Evolutionary conservation across 169 alveolate species (phyloP).

Genomic region (Amoebophrya sp.): DNA sequence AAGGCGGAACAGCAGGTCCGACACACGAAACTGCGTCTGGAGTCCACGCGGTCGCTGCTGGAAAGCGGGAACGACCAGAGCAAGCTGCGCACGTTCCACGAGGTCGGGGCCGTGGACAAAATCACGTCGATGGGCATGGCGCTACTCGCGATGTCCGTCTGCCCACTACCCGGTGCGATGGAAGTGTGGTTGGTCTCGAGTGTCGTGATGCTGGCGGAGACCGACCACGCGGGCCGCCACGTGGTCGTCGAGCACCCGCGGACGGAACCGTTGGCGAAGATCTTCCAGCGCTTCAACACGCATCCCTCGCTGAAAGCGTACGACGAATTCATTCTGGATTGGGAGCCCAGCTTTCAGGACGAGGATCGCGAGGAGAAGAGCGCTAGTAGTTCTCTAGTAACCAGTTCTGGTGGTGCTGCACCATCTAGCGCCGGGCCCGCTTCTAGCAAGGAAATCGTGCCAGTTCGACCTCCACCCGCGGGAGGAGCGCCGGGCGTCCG

Average conservation of each 20-base stretch:
- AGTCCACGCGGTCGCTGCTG: not conserved
- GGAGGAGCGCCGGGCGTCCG: no score
- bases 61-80: not conserved
- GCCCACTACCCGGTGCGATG: slow-evolving; percentile 9
- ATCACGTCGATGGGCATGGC: not conserved
- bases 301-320: not conserved
- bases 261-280: not conserved
- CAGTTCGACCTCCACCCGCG: no score
- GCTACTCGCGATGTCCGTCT: not conserved
- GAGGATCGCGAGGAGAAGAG: not conserved
- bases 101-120: slow-evolving; percentile 24
- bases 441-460: no score
- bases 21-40: not conserved
- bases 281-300: not conserved
- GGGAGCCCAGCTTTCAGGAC: not conserved
- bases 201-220: not conserved
- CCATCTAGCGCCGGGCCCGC: no score
- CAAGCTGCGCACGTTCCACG: not conserved
- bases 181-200: not conserved
- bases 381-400: not conserved
- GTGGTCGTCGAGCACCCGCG: slow-evolving; percentile 14
- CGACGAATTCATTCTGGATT: not conserved
- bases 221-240: slow-evolving; percentile 19
- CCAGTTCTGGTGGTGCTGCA: no score
- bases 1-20: not conserved